These are phyloP conservation scores for Argentina anserina DNA, from an alignment of 306 rosid genomes.

Conservation along the genomic window DNA sequence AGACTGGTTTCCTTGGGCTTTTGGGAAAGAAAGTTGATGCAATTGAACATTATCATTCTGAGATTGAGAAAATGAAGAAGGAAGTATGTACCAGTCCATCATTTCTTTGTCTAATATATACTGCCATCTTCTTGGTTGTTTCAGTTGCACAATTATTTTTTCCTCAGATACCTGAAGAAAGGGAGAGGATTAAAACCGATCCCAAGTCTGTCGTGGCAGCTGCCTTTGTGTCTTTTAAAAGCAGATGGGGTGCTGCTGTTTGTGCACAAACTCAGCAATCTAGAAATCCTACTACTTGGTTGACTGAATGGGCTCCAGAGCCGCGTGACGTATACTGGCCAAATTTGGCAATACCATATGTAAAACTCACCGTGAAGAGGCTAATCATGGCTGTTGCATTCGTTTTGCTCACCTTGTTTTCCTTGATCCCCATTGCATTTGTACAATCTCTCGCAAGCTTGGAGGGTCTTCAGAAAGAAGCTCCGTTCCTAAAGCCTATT, in stretches of 20 bases:
- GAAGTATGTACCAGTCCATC: constrained; percentile 54
- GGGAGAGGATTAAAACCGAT: constrained; percentile 45
- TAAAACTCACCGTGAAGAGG: constrained; percentile 66
- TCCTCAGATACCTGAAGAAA: constrained; percentile 69
- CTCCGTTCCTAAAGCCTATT: constrained; percentile 59
- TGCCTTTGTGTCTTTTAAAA: constrained; percentile 90
- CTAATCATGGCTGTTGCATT: constrained; percentile 75
- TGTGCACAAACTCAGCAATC: constrained; percentile 99
- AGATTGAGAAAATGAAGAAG: constrained; percentile 53
- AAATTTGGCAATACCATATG: constrained; percentile 90
- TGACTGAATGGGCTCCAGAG: constrained; percentile 96
- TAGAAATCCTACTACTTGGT: constrained; percentile 82
- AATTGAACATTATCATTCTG: constrained; percentile 56
- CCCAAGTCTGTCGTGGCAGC: constrained; percentile 77
- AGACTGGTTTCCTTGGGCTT: constrained; percentile 93
- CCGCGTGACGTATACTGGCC: constrained; percentile 92
- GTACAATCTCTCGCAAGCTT: constrained; percentile 89
- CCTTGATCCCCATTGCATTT: constrained; percentile 81
- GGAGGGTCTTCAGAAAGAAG: constrained; percentile 70
- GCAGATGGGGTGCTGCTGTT: constrained; percentile 97
- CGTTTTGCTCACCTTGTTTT: constrained; percentile 95
- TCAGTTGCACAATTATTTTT: neutral
- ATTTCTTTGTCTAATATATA: neutral
- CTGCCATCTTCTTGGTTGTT: constrained; percentile 6
- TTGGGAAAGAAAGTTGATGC: constrained; percentile 75